Base-by-base conservation (phyloP, 805 yeast species). In the Saturnispora sekii region DNA sequence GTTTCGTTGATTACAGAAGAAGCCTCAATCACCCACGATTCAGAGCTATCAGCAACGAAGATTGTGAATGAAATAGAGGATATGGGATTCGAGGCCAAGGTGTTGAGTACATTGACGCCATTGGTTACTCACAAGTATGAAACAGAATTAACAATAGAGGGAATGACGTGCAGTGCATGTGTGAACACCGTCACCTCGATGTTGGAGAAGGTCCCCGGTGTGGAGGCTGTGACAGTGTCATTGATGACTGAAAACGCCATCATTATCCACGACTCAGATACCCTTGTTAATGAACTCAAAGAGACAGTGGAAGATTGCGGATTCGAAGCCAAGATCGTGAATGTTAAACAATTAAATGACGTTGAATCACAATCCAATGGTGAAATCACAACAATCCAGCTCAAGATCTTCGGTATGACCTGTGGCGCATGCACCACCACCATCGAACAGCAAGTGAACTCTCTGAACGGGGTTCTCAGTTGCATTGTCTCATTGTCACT, bases 1-100 rank as follows among this genome's bases (percentile, higher is more conserved):
- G 85, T 89, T 1, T 83, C 96, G 1, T 69, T 86, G 29, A 64
- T 85, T 3, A 85, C 95, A 0, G 93, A 84, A 52, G 75, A 77
- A 40, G 96, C 89, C 2, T 56, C 63, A 14, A 73, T 86, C 3
- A 59, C 56, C 9, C 88, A 81, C 56, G 62, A 62, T 33, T 51
- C 62, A 2, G 31, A 44, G 0, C 54, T 70, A 1, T 43, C 67
- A 0, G 48, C 57, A 1, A 63, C 43, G 2, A 54, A 53, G 3
- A 59, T 88, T 2, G 58, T 60, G 26, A 76, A 73, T 17, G 63
- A 77, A 2, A 73, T 89, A 12, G 95, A 86, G 48, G 84, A 81
- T 54, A 75, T 81, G 49, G 95, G 95, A 5, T 85, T 80, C 47
- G 73, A 70, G 3, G 72, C 65, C 1, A 56, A 52, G 3, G 7